A percentile compares a stretch with the other conserved stretches of the same genome.
phyloP scores from a whole-genome alignment of 2,329 filamentous ascomycete species.

The Ophiocordyceps polyrhachis-furcata region DNA sequence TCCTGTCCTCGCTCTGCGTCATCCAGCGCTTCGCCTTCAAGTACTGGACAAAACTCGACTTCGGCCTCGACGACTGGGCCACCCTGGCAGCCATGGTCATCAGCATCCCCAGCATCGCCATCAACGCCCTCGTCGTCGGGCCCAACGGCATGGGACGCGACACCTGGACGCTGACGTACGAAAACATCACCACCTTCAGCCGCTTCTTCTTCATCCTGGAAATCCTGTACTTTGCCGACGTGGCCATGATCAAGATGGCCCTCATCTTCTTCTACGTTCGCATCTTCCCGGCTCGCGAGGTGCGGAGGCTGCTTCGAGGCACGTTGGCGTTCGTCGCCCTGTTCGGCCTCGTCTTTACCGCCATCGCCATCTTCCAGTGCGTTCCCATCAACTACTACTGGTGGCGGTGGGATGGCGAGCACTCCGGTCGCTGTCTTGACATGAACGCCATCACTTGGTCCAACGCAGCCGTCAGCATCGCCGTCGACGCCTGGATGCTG shows the following conservation, averaged over 20 bases:
- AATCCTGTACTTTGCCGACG: conserved; percentile 25
- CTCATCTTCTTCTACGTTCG: conserved; percentile 36
- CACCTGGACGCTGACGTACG: conserved; percentile 26
- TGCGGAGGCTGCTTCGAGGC: conserved; percentile 22
- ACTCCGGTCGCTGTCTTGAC: conserved; percentile 27
- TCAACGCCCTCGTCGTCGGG: conserved; percentile 13
- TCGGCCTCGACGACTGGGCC: conserved; percentile 21
- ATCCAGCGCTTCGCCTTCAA: conserved; percentile 20
- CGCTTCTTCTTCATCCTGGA: conserved; percentile 24
- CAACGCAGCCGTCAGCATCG: conserved; percentile 33
- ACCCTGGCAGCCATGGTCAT: conserved; percentile 10
- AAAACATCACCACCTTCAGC: conserved; percentile 23
- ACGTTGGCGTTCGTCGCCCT: conserved; percentile 20
- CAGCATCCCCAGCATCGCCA: conserved; percentile 12
- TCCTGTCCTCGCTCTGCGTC: conserved; percentile 20
- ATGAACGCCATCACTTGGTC: conserved; percentile 30
- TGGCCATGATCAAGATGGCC: conserved; percentile 29
- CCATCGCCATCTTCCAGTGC: conserved; percentile 30
- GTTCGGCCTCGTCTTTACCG: conserved; percentile 22
- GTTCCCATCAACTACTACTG: conserved; percentile 31
- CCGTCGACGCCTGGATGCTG: conserved; percentile 32
- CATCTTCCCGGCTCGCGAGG: conserved; percentile 25
- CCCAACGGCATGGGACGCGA: conserved; percentile 28
- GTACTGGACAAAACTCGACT: conserved; percentile 13
- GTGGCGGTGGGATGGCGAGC: conserved; percentile 29